These are phyloP conservation scores for Leccinum solheimii DNA, from an alignment of 1,284 basidiomycete species.

Conservation along the genomic window DNA sequence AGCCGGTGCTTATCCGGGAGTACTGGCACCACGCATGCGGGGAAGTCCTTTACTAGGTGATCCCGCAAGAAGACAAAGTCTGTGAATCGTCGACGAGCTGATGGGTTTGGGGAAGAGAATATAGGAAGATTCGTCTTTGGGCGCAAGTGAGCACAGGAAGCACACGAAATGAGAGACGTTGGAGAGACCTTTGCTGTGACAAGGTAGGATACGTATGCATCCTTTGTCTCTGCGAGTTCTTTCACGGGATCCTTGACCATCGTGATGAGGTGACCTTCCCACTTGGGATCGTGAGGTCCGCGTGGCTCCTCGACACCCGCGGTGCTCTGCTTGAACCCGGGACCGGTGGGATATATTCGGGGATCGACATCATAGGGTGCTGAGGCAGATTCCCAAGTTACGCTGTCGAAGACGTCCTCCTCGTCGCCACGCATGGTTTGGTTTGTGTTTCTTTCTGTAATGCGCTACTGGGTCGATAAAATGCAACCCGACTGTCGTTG, in stretches of 20 bases:
- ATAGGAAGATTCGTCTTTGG: constrained; percentile 76
- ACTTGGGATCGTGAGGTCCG: constrained; percentile 75
- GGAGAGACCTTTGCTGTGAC: constrained; percentile 82
- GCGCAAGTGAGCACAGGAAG: constrained; percentile 8
- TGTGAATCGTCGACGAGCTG: constrained; percentile 87
- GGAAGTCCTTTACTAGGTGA: constrained; percentile 89
- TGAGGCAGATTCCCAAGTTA: constrained; percentile 79
- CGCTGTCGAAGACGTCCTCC: constrained; percentile 83
- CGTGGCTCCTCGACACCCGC: constrained; percentile 60
- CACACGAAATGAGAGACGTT: background rate
- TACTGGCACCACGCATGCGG: constrained; percentile 94
- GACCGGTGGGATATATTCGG: constrained; percentile 48
- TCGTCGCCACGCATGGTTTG: constrained; percentile 70
- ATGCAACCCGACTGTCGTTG: background rate
- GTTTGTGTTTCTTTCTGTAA: background rate
- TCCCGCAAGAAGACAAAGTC: constrained; percentile 96
- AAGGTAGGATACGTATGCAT: constrained; percentile 94
- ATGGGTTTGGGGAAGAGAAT: constrained; percentile 74
- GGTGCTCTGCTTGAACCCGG: constrained; percentile 77
- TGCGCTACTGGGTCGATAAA: constrained; percentile 1
- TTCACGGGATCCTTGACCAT: constrained; percentile 91
- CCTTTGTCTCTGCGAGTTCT: constrained; percentile 94
- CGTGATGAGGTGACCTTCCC: constrained; percentile 87
- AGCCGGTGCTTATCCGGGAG: constrained; percentile 96
- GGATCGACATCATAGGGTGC: constrained; percentile 50